Evolutionary conservation across 371 early-diverging fungal species (phyloP).

Genomic region (Mucor indicus): DNA sequence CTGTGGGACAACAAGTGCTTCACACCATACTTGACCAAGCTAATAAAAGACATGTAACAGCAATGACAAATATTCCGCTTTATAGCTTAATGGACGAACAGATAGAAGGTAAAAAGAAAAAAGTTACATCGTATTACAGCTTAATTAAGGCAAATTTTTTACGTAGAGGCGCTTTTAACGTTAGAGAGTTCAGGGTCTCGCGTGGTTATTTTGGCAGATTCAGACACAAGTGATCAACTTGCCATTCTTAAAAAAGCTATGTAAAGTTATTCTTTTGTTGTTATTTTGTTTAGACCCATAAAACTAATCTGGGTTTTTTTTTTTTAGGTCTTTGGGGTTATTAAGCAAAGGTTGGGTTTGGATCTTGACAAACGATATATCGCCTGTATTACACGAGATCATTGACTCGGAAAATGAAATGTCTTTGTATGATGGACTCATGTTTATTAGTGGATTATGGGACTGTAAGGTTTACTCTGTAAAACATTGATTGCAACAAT

Average conservation of each 20-base stretch:
- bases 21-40: slow-evolving; percentile 4
- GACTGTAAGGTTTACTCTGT: slow-evolving; percentile 38
- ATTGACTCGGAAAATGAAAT: slow-evolving; percentile 17
- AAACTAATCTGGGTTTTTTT: too few species aligned
- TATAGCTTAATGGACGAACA: slow-evolving; percentile 21
- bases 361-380: slow-evolving; percentile 38
- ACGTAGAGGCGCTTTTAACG: slow-evolving; percentile 23
- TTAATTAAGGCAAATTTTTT: not conserved
- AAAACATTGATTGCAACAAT: too few species aligned
- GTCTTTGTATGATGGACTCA: slow-evolving; percentile 36
- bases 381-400: slow-evolving; percentile 19
- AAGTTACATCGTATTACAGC: too few species aligned
- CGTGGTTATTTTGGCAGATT: slow-evolving; percentile 34
- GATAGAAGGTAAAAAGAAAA: slow-evolving; percentile 14
- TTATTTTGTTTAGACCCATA: not conserved
- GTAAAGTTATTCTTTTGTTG: slow-evolving; percentile 11
- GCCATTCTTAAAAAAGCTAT: slow-evolving; percentile 24
- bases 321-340: slow-evolving; percentile 27
- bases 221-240: slow-evolving; percentile 29
- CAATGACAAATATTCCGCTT: slow-evolving; percentile 27
- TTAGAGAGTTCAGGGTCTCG: slow-evolving; percentile 26
- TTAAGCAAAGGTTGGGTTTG: slow-evolving; percentile 41
- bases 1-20: slow-evolving; percentile 31
- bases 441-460: slow-evolving; percentile 46
- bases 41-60: slow-evolving; percentile 10